Evolutionary conservation across 2,329 filamentous ascomycete species (phyloP).

Genomic region (Claviceps digitariae): DNA sequence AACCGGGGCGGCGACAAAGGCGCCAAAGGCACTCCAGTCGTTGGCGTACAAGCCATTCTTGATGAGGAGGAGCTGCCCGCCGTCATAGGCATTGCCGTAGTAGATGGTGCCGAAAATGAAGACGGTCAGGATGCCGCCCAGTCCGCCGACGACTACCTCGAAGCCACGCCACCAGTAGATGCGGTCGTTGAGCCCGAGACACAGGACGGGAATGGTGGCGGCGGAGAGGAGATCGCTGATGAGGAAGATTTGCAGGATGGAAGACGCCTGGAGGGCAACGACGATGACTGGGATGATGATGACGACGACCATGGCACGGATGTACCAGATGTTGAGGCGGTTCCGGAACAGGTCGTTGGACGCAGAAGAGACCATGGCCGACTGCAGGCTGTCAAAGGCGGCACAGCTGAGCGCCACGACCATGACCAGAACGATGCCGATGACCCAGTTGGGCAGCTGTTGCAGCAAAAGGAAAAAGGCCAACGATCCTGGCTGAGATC

Average conservation of each 20-base stretch:
- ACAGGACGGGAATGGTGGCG: conserved; percentile 58
- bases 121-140: conserved; percentile 65
- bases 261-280: conserved; percentile 59
- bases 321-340: conserved; percentile 60
- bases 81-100: conserved; percentile 51
- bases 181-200: conserved; percentile 54
- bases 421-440: conserved; percentile 72
- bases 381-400: conserved; percentile 69
- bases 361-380: conserved; percentile 71
- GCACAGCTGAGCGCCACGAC: conserved; percentile 62
- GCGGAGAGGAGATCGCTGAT: conserved; percentile 71
- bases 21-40: conserved; percentile 74
- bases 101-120: conserved; percentile 74
- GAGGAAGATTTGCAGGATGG: conserved; percentile 68
- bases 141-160: conserved; percentile 64
- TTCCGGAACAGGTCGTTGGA: conserved; percentile 81
- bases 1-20: conserved; percentile 67
- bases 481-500: conserved; percentile 44
- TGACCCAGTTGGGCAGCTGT: conserved; percentile 64
- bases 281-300: conserved; percentile 63
- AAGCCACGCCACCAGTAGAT: conserved; percentile 72
- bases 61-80: conserved; percentile 56
- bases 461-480: conserved; percentile 65
- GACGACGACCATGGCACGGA: conserved; percentile 54
- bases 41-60: conserved; percentile 60